A percentile compares a stretch with the other conserved stretches of the same genome.
Conservation (phyloP, 1,284 basidiomycete genomes). For the Trametes hirsuta region DNA sequence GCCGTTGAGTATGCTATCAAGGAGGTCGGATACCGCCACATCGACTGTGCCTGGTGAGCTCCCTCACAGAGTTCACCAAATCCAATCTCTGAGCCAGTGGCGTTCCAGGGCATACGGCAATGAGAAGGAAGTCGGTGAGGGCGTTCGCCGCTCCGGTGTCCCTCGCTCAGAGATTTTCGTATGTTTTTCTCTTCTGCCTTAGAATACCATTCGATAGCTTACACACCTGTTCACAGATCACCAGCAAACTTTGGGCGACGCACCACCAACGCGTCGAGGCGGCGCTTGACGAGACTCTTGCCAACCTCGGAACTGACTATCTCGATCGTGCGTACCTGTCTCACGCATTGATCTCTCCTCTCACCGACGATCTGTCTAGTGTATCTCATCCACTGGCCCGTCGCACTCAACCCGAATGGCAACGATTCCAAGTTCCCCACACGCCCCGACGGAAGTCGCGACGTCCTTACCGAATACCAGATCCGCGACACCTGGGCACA, state of each 20-base stretch:
- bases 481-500: conserved; percentile 80
- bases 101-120: conserved; percentile 65
- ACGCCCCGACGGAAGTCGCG: conserved; percentile 69
- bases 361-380: conserved; percentile 41
- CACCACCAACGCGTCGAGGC: conserved; percentile 78
- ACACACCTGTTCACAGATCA: conserved; percentile 46
- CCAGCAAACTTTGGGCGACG: conserved; percentile 74
- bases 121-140: conserved; percentile 85
- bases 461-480: conserved; percentile 68
- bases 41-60: conserved; percentile 76
- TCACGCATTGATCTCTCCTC: background rate
- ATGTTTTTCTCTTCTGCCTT: conserved; percentile 33
- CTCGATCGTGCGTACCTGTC: conserved; percentile 61
- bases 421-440: conserved; percentile 73
- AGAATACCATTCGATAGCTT: conserved; percentile 16
- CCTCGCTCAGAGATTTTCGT: conserved; percentile 84
- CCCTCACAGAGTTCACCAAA: background rate
- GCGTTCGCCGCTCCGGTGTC: conserved; percentile 78
- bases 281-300: conserved; percentile 71
- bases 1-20: conserved; percentile 79
- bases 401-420: conserved; percentile 74
- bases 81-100: background rate
- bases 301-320: conserved; percentile 76
- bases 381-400: conserved; percentile 84
- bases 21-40: conserved; percentile 75